Base-by-base conservation (phyloP, 345 rosid species). In the Salix udensis region DNA sequence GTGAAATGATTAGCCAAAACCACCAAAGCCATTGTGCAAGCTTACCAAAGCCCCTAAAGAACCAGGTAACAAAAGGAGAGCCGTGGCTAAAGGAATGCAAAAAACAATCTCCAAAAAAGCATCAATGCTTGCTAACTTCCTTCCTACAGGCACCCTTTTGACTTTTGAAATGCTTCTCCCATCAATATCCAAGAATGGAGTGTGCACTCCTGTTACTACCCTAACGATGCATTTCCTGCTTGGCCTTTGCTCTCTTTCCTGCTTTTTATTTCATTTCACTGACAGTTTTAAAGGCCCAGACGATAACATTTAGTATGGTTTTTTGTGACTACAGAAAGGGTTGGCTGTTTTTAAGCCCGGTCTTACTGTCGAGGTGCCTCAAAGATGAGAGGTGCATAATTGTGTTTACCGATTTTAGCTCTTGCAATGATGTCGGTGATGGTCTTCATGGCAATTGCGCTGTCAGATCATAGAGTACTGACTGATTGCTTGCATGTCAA, bases 121-220 rank as follows among this genome's bases (percentile, higher is more conserved):
- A 31, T 89, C 97, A 9, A 83, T 88, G 92, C 88, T 90, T 18
- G 89, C 85, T 7, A 88, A 86, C 65, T 92, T 90, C 79, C 91
- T 90, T 18, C 97, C 91, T 4, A 92, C 94, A 36, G 94, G 97
- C 71, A 92, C 97, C 6, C 92, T 92, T 75, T 73, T 90, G 42
- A 92, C 93, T 76, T 92, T 92, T 71, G 97, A 92, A 72, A 90
- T 92, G 97, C 83, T 92, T 65, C 89, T 92, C 10, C 92, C 94
- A 1, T 88, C 97, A 0, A 77, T 92, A 46, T 85, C 84, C 81
- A 84, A 81, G 53, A 82, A 77, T 30, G 94, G 94, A 28, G 86
- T 85, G 40, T 90, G 97, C 71, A 83, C 91, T 62, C 79, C 83
- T 23, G 87, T 91, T 60, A 80, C 82, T 82, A 82, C 89, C 76